Percentiles rank a stretch among this genome's conserved stretches.
These are phyloP conservation scores for Penicillium canariense DNA, from an alignment of 495 filamentous ascomycete species.

Conservation along the genomic window DNA sequence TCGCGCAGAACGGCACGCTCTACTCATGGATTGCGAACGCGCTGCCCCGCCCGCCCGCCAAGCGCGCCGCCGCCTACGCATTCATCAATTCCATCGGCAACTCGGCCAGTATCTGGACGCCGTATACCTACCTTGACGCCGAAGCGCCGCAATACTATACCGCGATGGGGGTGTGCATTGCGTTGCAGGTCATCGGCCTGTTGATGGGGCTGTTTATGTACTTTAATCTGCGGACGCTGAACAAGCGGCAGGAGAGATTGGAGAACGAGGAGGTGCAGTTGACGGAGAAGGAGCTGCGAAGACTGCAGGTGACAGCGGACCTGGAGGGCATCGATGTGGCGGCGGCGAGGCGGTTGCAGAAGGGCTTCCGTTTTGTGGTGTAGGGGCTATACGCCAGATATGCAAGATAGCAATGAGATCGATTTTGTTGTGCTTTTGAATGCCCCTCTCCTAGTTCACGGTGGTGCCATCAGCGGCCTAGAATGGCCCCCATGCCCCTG, in stretches of 20 bases:
- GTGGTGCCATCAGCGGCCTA: no score
- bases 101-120: slow-evolving; percentile 54
- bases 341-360: slow-evolving; percentile 43
- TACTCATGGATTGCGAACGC: slow-evolving; percentile 56
- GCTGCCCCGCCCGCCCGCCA: slow-evolving; percentile 52
- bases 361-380: slow-evolving; percentile 49
- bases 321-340: slow-evolving; percentile 49
- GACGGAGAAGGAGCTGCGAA: slow-evolving; percentile 39
- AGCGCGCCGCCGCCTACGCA: slow-evolving; percentile 53
- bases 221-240: slow-evolving; percentile 41
- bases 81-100: slow-evolving; percentile 56
- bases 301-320: slow-evolving; percentile 46
- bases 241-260: slow-evolving; percentile 45
- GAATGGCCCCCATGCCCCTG: no score
- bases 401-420: no score
- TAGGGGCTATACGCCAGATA: no score
- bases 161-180: slow-evolving; percentile 49
- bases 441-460: no score
- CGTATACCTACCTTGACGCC: slow-evolving; percentile 45
- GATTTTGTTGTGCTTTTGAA: no score
- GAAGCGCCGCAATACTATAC: slow-evolving; percentile 42
- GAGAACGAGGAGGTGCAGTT: slow-evolving; percentile 43
- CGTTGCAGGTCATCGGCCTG: slow-evolving; percentile 40
- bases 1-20: slow-evolving; percentile 51
- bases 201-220: slow-evolving; percentile 41